Base-by-base conservation (phyloP, 2,329 filamentous ascomycete species). In the Lecanicillium sp. region DNA sequence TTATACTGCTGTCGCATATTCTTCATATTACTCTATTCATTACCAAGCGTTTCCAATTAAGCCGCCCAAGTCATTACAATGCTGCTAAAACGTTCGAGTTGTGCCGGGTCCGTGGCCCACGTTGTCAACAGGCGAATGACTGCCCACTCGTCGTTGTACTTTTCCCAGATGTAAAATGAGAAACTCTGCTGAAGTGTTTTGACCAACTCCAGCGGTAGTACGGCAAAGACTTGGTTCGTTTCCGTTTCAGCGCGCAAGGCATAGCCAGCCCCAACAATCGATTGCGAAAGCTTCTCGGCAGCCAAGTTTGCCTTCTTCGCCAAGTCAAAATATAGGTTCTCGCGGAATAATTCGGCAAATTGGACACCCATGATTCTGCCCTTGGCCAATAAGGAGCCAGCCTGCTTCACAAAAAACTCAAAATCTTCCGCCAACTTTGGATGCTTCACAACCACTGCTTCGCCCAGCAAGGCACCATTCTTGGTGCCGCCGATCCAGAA, bases 401-500 rank as follows among this genome's bases (percentile, higher is more conserved):
- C 66, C 43, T 72, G 69, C 43, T 73, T 73, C 46, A 73, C 55
- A 42, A 70, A 68, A 44, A 71, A 72, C 34, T 64, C 63, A 42
- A 69, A 73, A 25, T 69, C 69, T 5, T 62, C 54, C 0, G 68
- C 64, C 1, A 72, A 50, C 2, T 39, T 35, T 0, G 49, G 31
- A 19, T 66, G 55, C 36, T 69, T 69, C 18, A 72, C 64, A 0
- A 73, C 60, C 6, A 73, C 64, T 2, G 69, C 69, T 42, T 73
- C 69, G 2, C 69, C 69, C 4, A 73, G 56, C 4, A 73, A 46
- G 0, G 68, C 68, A 1, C 69, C 69, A 44, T 68, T 68, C 45
- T 73, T 73, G 4, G 69, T 73, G 0, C 69, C 69, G 3, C 69
- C 69, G 28, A 73, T 71, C 69, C 69, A 73, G 53, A 73, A 73